Evolutionary conservation across 2,329 filamentous ascomycete genomes (phyloP).

Genomic region (Ophiocordyceps camponoti-floridani): DNA sequence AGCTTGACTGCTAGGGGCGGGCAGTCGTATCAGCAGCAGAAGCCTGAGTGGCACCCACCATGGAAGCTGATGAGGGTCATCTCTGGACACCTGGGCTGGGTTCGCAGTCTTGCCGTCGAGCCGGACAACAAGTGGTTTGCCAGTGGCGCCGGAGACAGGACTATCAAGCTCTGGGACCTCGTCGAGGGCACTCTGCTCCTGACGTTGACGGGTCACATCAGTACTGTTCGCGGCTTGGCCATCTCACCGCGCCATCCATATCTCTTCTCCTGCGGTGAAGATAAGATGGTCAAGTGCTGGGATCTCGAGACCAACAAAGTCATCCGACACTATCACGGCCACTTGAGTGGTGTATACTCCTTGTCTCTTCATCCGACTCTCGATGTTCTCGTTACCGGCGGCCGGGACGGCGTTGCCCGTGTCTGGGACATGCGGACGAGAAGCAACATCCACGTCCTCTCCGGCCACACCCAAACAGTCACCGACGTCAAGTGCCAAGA

Average conservation of each 20-base stretch:
- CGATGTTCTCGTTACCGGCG: slow-evolving; percentile 87
- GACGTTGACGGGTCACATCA: slow-evolving; percentile 87
- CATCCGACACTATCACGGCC: slow-evolving; percentile 92
- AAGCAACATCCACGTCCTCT: slow-evolving; percentile 85
- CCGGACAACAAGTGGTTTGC: slow-evolving; percentile 97
- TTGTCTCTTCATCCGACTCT: slow-evolving; percentile 84
- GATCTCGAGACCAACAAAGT: slow-evolving; percentile 99
- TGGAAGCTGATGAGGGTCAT: slow-evolving; percentile 99
- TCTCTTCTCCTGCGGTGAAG: slow-evolving; percentile 91
- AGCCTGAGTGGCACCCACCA: slow-evolving; percentile 90
- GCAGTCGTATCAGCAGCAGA: slow-evolving; percentile 25
- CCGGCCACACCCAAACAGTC: slow-evolving; percentile 81
- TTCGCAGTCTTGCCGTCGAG: slow-evolving; percentile 74
- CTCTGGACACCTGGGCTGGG: slow-evolving; percentile 91
- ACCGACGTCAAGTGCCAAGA: slow-evolving; percentile 85
- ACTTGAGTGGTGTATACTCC: slow-evolving; percentile 89
- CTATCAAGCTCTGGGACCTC: slow-evolving; percentile 97
- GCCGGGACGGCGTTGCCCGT: slow-evolving; percentile 80
- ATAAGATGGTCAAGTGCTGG: slow-evolving; percentile 99
- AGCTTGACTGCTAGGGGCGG: slow-evolving; percentile 13
- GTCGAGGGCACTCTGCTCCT: slow-evolving; percentile 70
- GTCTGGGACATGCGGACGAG: slow-evolving; percentile 98
- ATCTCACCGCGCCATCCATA: slow-evolving; percentile 91
- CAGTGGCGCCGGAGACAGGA: slow-evolving; percentile 83
- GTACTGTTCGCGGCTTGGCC: slow-evolving; percentile 77